Base-by-base conservation (phyloP, 495 filamentous ascomycete genomes). In the Penicillium atrosanguineum region DNA sequence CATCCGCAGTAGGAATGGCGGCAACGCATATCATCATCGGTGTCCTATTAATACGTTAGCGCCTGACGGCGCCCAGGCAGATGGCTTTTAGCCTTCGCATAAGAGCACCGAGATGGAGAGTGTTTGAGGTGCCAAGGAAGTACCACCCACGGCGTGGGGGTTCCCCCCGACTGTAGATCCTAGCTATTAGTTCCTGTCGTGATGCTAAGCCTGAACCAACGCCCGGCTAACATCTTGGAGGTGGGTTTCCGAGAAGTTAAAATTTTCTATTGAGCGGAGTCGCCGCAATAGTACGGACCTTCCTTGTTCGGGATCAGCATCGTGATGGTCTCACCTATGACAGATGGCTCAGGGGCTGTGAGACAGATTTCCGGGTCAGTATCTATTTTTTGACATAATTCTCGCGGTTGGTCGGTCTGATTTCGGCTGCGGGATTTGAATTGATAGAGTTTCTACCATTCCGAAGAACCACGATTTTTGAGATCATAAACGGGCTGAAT, bases 311-410 rank as follows among this genome's bases (percentile, higher is more conserved):
- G 46, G 18, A 26, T 15, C 36, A 11, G 16, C 38, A 7, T 38
- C 29, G 16, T 44, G 25, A 18, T 46, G 46, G 26, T 19, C 5
- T 15, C 12, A 19, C 38, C 34, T 40, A 5, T 52, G 25, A 20
- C 31, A 34, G 31, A 38, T 44, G 39, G 46, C 50, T 61, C 54
- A 60, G 53, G 61, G 61, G 61, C 37, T 49, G 39, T 57, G 57
- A 63, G 48, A 58, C 57, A 63, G 49, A 63, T 55, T 41, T 40
- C 42, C 48, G 18, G 23, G 47, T 34, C 6, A 15, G 21, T 11
- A 25, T 28, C 7, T 7, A 23, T 20, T 14, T 48, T 37, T 18
- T 38, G 29, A 14, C 34, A 15, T 37, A 36, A 1, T 4, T 28
- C 18, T 20, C 16, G 3, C 5, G 20, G 29, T 14, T 44, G 50